Evolutionary conservation across 306 rosid genomes (phyloP), one percentile per base, ranked within the genome.

Genomic region (Rosa multiflora): DNA sequence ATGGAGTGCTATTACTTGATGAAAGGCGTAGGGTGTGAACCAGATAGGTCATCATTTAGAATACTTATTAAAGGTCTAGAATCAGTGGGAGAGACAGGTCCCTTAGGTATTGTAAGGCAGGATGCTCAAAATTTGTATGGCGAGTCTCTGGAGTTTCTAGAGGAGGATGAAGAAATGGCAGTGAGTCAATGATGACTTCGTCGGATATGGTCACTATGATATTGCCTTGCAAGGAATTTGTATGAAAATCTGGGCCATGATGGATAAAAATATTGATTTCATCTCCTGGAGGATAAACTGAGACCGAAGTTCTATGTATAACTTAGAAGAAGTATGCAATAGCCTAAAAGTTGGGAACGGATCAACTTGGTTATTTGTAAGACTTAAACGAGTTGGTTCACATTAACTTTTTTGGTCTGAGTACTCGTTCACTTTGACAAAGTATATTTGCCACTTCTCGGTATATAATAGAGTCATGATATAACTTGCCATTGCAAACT

Each of bases 21-120:
- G 91, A 88, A 83, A 67, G 74, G 63, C 51, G 83, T 85, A 1
- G 88, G 76, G 29, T 83, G 88, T 44, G 89, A 86, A n/a, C 89
- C 86, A 20, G 85, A 88, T 72, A 85, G 85, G 80, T 49, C 80
- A 58, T 79, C 86, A 47, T 84, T 83, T 58, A 83, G 73, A 78
- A 71, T 80, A 63, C 76, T 86, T 17, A 70, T 86, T 18, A 74
- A 72, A 43, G 86, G 88, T 61, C 76, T 86, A 76, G 91, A 88
- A 68, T 74, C 86, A 37, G 64, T 39, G 74, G 88, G 76, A 70
- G 88, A 81, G 71, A 72, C 79, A 35, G 79, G 15, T 75, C 1
- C 21, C 70, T 76, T 76, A 35, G 80, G 67, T 79, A 37, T 52
- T 61, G 66, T 88, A 75, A 88, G 82, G 80, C 79, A 63, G 74